Percentiles rank a stretch among this genome's conserved stretches.
Conservation (phyloP, 2,329 filamentous ascomycete species). For the Pseudogymnoascus sp. region DNA sequence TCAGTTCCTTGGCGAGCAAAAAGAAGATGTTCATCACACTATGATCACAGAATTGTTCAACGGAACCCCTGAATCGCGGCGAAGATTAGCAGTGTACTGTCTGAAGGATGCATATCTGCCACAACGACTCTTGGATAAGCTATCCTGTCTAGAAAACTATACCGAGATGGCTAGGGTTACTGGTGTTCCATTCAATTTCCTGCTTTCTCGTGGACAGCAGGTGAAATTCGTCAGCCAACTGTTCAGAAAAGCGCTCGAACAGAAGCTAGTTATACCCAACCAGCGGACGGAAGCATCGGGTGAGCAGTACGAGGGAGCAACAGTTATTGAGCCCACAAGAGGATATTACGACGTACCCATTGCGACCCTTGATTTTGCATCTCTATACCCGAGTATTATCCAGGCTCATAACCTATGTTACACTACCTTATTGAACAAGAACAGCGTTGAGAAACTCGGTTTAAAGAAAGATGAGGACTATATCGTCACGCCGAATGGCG, state of each 20-base stretch:
- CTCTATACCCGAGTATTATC: constrained; percentile 97
- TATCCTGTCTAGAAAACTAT: constrained; percentile 98
- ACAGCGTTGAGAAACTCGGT: constrained; percentile 64
- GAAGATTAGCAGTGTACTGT: constrained; percentile 90
- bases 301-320: constrained; percentile 95
- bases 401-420: constrained; percentile 98
- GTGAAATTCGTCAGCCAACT: constrained; percentile 97
- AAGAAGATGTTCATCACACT: constrained; percentile 96
- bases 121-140: constrained; percentile 89
- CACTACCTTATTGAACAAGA: constrained; percentile 81
- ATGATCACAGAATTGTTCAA: constrained; percentile 99
- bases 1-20: constrained; percentile 92
- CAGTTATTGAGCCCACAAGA: constrained; percentile 89
- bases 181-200: constrained; percentile 91
- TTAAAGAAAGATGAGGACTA: constrained; percentile 90
- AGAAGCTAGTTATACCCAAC: constrained; percentile 91
- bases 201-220: constrained; percentile 88
- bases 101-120: constrained; percentile 95
- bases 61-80: constrained; percentile 84
- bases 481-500: constrained; percentile 89
- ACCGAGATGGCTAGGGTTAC: constrained; percentile 99
- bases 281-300: constrained; percentile 62
- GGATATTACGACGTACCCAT: constrained; percentile 94
- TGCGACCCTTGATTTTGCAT: constrained; percentile 96
- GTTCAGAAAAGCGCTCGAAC: constrained; percentile 88